Percentiles rank a stretch among this genome's conserved stretches.
These are phyloP conservation scores for Fusarium brachygibbosum DNA, from an alignment of 2,329 filamentous ascomycete genomes.

Conservation along the genomic window DNA sequence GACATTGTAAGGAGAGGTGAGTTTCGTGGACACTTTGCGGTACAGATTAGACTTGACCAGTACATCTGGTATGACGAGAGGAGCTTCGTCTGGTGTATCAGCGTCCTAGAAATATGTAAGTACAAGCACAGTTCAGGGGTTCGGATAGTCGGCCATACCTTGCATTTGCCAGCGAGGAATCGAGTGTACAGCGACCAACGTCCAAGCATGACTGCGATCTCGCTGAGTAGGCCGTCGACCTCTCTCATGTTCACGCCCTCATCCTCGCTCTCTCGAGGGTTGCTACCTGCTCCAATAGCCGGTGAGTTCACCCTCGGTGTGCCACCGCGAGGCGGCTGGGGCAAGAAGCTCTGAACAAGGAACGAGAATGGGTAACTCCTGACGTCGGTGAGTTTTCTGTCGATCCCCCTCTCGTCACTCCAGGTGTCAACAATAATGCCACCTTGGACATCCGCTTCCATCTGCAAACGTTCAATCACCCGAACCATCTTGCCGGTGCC, in stretches of 20 bases:
- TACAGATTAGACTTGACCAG: constrained; percentile 83
- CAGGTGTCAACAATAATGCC: constrained; percentile 96
- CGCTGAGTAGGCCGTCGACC: constrained; percentile 86
- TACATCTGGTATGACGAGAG: constrained; percentile 78
- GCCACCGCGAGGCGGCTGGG: constrained; percentile 73
- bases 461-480: constrained; percentile 91
- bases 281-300: constrained; percentile 69
- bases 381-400: constrained; percentile 90
- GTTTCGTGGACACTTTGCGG: constrained; percentile 80
- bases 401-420: constrained; percentile 88
- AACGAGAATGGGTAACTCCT: constrained; percentile 99
- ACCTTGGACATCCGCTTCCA: constrained; percentile 95
- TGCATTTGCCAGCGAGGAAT: constrained; percentile 89
- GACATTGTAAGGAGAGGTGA: constrained; percentile 85
- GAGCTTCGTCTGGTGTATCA: constrained; percentile 64
- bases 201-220: constrained; percentile 91
- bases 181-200: constrained; percentile 93
- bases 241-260: constrained; percentile 98
- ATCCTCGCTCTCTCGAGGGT: constrained; percentile 79
- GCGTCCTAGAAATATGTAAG: constrained; percentile 61
- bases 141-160: constrained; percentile 63
- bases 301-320: constrained; percentile 83
- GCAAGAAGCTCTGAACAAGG: constrained; percentile 91
- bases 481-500: constrained; percentile 92
- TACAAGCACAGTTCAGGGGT: constrained; percentile 1